Base-by-base conservation (phyloP, 345 rosid genomes). In the Reutealis trisperma region DNA sequence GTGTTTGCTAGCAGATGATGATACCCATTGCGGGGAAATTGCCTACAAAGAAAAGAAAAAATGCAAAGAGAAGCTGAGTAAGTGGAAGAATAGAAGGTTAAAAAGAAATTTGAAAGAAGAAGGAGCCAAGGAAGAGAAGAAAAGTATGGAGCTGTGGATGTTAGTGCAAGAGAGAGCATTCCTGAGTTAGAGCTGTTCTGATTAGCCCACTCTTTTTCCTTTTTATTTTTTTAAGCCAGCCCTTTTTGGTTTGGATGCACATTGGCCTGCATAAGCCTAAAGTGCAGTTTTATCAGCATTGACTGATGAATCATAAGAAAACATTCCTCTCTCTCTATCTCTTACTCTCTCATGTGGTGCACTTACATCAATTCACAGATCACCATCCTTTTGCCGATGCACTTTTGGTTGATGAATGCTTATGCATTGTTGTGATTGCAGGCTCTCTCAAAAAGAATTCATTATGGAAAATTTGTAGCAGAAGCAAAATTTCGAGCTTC, bases 391-490 rank as follows among this genome's bases (percentile, higher is more conserved):
- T 25, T 37, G 57, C n/a, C 3, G 32, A 44, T 44, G 19, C 2
- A 8, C 4, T 24, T 49, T 8, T 2, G 4, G 14, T 70, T 52
- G 44, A 52, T 70, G 22, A 25, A 37, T 65, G 45, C 49, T 14
- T 32, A 19, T 51, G 70, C 5, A 22, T 65, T 57, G 10, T 25
- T 55, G 47, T 71, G 44, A 27, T 75, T 77, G 70, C 89, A 96
- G 98, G 89, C 90, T 72, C 89, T 96, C 59, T 96, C 98, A 22
- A 96, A 90, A 88, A 89, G 99, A 85, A 90, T 96, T 30, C 99
- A 93, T 80, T 96, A 96, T 47, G 98, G 98, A 60, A 93, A 93
- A 85, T 93, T 81, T 80, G 98, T 96, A 1, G 99, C 99, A 4
- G 99, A 96, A 77, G 94, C 96, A 63, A 96, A 93, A 83, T 96